phyloP scores from a whole-genome alignment of 2,329 filamentous ascomycete genomes.

The Emmonsia crescens region DNA sequence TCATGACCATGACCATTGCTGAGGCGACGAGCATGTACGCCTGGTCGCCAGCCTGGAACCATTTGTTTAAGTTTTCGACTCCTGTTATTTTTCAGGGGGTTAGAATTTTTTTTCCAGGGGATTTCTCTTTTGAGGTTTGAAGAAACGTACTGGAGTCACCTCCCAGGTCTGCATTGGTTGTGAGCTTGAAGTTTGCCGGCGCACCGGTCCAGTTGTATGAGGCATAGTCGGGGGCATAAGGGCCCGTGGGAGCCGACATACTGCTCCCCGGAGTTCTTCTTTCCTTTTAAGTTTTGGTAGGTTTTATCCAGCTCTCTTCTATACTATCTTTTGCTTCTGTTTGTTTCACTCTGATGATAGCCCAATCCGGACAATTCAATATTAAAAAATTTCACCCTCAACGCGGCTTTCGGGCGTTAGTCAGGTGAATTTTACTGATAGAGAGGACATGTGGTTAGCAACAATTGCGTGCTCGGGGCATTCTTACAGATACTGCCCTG shows the following conservation, averaged over 20 bases:
- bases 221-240: constrained; percentile 34
- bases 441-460: no score
- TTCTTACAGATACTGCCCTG: background rate
- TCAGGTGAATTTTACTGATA: no score
- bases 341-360: background rate
- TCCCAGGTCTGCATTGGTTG: constrained; percentile 50
- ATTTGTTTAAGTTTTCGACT: constrained; percentile 85
- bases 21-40: constrained; percentile 84
- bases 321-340: background rate
- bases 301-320: background rate
- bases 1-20: constrained; percentile 93
- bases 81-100: constrained; percentile 39
- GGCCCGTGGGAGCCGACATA: constrained; percentile 16
- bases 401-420: background rate
- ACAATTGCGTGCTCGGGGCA: no score
- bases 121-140: background rate
- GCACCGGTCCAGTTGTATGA: constrained; percentile 41
- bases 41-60: constrained; percentile 84
- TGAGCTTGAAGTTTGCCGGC: constrained; percentile 31
- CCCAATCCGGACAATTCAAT: background rate
- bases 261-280: background rate
- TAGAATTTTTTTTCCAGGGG: background rate
- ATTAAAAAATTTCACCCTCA: background rate
- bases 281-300: background rate
- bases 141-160: constrained; percentile 64